Base-by-base conservation (phyloP, 441 rosid species). In the Pelargonium myrrhifolium region DNA sequence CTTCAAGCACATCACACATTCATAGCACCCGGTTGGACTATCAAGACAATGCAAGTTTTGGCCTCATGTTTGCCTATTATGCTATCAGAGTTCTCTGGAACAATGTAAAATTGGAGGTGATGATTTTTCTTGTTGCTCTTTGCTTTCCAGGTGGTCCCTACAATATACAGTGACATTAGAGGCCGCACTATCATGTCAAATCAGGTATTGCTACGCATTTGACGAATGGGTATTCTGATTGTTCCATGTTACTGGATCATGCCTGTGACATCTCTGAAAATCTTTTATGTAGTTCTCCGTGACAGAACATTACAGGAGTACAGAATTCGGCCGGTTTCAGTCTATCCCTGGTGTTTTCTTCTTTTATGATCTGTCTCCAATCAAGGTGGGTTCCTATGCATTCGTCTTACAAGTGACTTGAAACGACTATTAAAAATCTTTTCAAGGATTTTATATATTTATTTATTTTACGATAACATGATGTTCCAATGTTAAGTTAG, bases 111-210 rank as follows among this genome's bases (percentile, higher is more conserved):
- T 35, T 35, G 8, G 39, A 35, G 3, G 39, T 35, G 39, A 35
- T 35, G 39, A 35, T 55, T 20, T 55, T 22, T 6, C 21, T 51
- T 51, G 58, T 1, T 20, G 28, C 4, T 56, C 61, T 56, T 20
- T 56, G 61, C 61, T 56, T 56, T 21, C 28, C 11, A 56, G 61
- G 61, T 56, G 61, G 61, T 56, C 61, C 61, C 61, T 56, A 56
- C 61, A 20, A 28, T 56, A 56, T 56, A 56, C 12, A 18, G 28
- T 8, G 61, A 56, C 22, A 24, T 56, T 56, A 56, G 61, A 56
- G 61, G 61, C 28, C 61, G 9, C 61, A 18, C 28, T 56, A 56
- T 56, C 11, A 56, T 20, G 26, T 56, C 61, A 21, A 56, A 56
- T 21, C 61, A 56, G 61, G 61, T 56, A 20, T 1, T 53, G 21